These are phyloP conservation scores for Buxus sempervirens DNA, from an alignment of 164 flowering plant species.

Conservation along the genomic window DNA sequence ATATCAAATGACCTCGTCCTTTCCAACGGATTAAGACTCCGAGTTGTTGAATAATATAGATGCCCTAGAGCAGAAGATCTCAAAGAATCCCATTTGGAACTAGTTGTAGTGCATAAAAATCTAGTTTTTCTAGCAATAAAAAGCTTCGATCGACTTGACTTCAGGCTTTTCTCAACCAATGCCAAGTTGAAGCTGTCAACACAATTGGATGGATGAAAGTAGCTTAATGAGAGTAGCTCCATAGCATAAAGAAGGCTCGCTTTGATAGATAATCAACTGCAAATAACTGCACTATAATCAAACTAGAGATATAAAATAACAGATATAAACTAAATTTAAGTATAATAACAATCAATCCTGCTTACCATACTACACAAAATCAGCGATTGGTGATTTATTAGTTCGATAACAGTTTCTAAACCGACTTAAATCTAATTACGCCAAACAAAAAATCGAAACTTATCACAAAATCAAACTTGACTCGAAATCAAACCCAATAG, in stretches of 20 bases:
- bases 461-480: neutral
- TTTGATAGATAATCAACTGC: constrained; percentile 9
- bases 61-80: constrained; percentile 3
- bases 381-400: neutral
- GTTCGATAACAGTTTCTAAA: neutral
- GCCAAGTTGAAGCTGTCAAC: constrained; percentile 23
- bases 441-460: neutral
- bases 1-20: constrained; percentile 18
- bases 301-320: neutral
- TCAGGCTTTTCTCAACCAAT: constrained; percentile 22
- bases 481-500: neutral
- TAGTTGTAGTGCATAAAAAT: constrained; percentile 14
- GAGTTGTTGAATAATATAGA: constrained; percentile 1
- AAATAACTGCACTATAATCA: neutral
- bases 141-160: constrained; percentile 21
- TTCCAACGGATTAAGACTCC: constrained; percentile 8
- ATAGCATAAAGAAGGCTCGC: constrained; percentile 20
- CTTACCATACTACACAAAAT: neutral
- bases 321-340: neutral
- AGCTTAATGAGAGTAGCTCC: constrained; percentile 41
- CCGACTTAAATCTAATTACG: neutral
- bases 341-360: neutral
- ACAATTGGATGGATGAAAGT: constrained; percentile 22
- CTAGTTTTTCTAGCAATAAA: constrained; percentile 19
- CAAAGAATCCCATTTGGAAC: constrained; percentile 13